Percentiles rank a stretch among this genome's conserved stretches.
Evolutionary conservation across 768 basidiomycete species (phyloP).

Genomic region (Agaricus blazei): DNA sequence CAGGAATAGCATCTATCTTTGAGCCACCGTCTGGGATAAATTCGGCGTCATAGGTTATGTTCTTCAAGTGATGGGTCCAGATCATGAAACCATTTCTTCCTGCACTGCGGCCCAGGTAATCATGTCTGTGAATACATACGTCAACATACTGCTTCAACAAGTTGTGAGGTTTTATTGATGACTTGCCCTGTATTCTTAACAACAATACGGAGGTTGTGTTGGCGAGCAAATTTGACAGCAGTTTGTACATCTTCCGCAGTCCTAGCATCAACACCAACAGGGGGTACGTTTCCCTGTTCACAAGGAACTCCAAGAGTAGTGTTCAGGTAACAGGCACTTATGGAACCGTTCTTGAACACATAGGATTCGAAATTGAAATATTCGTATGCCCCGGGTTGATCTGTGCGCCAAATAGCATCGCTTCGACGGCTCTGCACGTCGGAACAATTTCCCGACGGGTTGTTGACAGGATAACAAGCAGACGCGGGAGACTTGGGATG

Average conservation of each 20-base stretch:
- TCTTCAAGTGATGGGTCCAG: constrained; percentile 35
- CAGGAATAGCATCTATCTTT: constrained; percentile 10
- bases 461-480: constrained; percentile 32
- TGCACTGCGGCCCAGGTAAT: constrained; percentile 41
- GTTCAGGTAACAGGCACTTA: constrained; percentile 49
- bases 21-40: constrained; percentile 32
- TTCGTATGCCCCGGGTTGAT: constrained; percentile 8
- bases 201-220: constrained; percentile 30
- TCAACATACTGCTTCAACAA: not conserved
- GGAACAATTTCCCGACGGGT: constrained; percentile 26
- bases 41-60: constrained; percentile 24
- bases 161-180: not conserved
- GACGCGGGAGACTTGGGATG: constrained; percentile 34
- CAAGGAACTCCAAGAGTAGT: constrained; percentile 35
- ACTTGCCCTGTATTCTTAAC: constrained; percentile 30
- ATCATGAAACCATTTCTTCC: constrained; percentile 34
- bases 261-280: constrained; percentile 35
- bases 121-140: constrained; percentile 19
- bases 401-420: constrained; percentile 9
- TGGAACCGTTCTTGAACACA: constrained; percentile 33
- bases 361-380: constrained; percentile 9
- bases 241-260: constrained; percentile 33
- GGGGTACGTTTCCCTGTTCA: constrained; percentile 37
- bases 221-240: constrained; percentile 30
- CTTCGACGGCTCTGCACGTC: not conserved